A percentile compares a stretch with the other conserved stretches of the same genome.
phyloP scores from a whole-genome alignment of 768 basidiomycete species.

The Scleroderma bovista region DNA sequence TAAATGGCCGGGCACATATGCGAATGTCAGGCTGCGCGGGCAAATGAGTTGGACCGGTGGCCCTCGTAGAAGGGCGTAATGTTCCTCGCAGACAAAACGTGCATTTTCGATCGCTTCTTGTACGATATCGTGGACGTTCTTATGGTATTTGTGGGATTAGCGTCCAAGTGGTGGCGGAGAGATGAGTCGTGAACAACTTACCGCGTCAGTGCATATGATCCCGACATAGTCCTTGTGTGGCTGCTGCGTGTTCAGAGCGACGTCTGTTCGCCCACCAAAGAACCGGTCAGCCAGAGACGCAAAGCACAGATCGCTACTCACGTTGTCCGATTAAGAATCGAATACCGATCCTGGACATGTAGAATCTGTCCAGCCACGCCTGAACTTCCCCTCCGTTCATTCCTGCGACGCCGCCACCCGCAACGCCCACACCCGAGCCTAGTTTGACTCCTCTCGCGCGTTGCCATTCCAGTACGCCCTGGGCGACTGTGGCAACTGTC shows the following conservation, averaged over 20 bases:
- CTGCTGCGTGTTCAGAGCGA: constrained; percentile 89
- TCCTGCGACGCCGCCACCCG: constrained; percentile 19
- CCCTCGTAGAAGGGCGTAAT: constrained; percentile 92
- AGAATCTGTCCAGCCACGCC: constrained; percentile 94
- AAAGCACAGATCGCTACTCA: constrained; percentile 33
- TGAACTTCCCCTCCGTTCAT: constrained; percentile 80
- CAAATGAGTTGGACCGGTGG: constrained; percentile 97
- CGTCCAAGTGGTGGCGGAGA: background rate
- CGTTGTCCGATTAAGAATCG: constrained; percentile 97
- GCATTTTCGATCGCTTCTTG: constrained; percentile 99
- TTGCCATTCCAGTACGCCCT: constrained; percentile 97
- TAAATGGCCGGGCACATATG: constrained; percentile 95
- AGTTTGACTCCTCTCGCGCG: constrained; percentile 34
- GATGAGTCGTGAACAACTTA: constrained; percentile 34
- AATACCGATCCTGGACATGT: constrained; percentile 92
- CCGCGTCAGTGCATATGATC: constrained; percentile 92
- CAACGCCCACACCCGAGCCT: constrained; percentile 24
- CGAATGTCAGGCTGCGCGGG: constrained; percentile 76
- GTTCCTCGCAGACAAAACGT: constrained; percentile 90
- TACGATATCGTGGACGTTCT: constrained; percentile 97
- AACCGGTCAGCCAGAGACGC: constrained; percentile 1
- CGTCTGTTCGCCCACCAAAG: constrained; percentile 45
- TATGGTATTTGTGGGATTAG: constrained; percentile 5
- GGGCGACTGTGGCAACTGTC: constrained; percentile 94
- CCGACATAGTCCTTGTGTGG: constrained; percentile 92